Evolutionary conservation across 2,329 filamentous ascomycete genomes (phyloP).

Genomic region (Fusarium robinianum): DNA sequence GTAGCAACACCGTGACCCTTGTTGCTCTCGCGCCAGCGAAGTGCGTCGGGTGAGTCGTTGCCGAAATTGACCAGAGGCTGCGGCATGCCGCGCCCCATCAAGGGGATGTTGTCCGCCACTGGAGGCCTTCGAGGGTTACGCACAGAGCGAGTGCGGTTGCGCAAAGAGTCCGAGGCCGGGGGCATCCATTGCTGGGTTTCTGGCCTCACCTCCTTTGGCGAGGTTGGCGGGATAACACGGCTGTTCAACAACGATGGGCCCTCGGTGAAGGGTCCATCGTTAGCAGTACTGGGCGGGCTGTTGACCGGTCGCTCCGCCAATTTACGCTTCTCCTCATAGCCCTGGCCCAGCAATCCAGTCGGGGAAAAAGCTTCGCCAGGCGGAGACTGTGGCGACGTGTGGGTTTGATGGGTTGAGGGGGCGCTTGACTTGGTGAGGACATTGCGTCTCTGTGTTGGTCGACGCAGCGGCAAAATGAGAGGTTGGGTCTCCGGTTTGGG

Average conservation of each 20-base stretch:
- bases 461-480: slow-evolving; percentile 23
- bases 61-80: slow-evolving; percentile 71
- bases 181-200: slow-evolving; percentile 45
- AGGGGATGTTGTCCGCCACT: slow-evolving; percentile 31
- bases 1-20: slow-evolving; percentile 54
- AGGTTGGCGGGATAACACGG: slow-evolving; percentile 28
- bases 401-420: slow-evolving; percentile 38
- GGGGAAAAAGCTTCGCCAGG: slow-evolving; percentile 50
- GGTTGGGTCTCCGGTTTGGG: slow-evolving; percentile 7
- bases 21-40: slow-evolving; percentile 59
- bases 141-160: slow-evolving; percentile 37
- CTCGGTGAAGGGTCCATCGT: slow-evolving; percentile 54
- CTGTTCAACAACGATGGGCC: slow-evolving; percentile 62
- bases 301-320: slow-evolving; percentile 29
- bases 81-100: slow-evolving; percentile 40
- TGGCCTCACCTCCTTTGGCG: slow-evolving; percentile 34
- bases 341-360: slow-evolving; percentile 56
- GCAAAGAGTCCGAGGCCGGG: slow-evolving; percentile 44
- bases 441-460: slow-evolving; percentile 19
- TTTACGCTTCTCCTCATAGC: slow-evolving; percentile 53
- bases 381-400: slow-evolving; percentile 14
- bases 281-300: slow-evolving; percentile 30
- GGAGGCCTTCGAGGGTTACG: slow-evolving; percentile 27
- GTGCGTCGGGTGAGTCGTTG: slow-evolving; percentile 64
- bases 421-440: slow-evolving; percentile 2